Evolutionary conservation across 257 asterid species (phyloP).

Genomic region (Scutellaria baicalensis): DNA sequence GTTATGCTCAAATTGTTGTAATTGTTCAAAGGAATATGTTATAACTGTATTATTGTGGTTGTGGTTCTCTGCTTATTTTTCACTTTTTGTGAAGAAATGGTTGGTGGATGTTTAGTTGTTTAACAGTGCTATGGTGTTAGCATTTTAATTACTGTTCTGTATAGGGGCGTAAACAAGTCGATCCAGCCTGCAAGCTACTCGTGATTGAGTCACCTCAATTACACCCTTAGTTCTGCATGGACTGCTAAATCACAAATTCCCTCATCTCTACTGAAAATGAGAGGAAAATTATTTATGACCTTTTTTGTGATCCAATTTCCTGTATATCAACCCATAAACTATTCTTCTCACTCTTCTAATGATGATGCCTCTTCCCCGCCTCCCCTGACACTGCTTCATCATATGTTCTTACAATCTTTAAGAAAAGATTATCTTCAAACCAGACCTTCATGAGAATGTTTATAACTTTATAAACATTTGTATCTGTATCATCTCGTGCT

Average conservation of each 20-base stretch:
- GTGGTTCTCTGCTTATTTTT: constrained; percentile 21
- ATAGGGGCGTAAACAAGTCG: too few species aligned
- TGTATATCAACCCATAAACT: background rate
- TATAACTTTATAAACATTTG: background rate
- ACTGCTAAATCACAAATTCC: background rate
- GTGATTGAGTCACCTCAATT: too few species aligned
- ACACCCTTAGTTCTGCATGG: background rate
- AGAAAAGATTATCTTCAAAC: background rate
- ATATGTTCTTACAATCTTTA: background rate
- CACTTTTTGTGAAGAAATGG: background rate
- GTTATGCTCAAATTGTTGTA: constrained; percentile 11
- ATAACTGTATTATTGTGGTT: background rate
- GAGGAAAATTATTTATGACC: background rate
- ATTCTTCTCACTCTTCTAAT: background rate
- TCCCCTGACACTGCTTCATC: background rate
- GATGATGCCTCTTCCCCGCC: background rate
- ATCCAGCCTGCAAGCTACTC: too few species aligned
- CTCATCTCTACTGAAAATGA: constrained; percentile 15
- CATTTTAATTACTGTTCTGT: background rate
- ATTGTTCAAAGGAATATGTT: constrained; percentile 25
- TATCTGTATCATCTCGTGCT: background rate
- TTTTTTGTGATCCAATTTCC: background rate
- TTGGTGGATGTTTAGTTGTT: constrained; percentile 4
- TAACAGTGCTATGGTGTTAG: background rate
- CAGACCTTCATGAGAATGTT: background rate